These are phyloP conservation scores for Rhodotorula paludigena DNA, from an alignment of 768 basidiomycete species.

Conservation along the genomic window DNA sequence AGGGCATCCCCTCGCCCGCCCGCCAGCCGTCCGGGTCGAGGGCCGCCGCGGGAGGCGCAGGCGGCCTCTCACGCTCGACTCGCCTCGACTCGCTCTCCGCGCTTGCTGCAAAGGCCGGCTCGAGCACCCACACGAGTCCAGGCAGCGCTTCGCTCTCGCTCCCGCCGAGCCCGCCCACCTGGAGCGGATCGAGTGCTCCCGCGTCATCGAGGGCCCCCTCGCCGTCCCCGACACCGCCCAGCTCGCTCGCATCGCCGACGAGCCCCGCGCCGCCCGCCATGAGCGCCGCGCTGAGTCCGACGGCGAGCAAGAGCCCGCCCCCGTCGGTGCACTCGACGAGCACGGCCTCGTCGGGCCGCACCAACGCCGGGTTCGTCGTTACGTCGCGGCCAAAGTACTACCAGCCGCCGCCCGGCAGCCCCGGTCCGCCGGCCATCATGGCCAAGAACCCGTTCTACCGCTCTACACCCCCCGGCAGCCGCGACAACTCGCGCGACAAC, in stretches of 20 bases:
- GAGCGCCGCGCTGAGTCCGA: background rate
- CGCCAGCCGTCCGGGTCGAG: too few relatives aligned
- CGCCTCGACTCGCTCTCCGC: constrained; percentile 23
- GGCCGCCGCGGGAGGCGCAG: too few relatives aligned
- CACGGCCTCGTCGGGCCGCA: background rate
- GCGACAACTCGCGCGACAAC: constrained; percentile 5
- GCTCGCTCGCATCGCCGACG: too few relatives aligned
- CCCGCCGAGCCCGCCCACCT: too few relatives aligned
- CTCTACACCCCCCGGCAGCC: background rate
- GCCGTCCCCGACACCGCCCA: too few relatives aligned
- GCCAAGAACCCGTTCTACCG: background rate
- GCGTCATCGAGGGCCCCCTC: too few relatives aligned
- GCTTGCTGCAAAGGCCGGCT: constrained; percentile 10
- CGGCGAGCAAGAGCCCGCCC: background rate
- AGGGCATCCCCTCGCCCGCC: background rate
- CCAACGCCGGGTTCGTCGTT: constrained; percentile 27
- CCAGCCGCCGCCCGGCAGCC: constrained; percentile 9
- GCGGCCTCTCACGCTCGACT: constrained; percentile 9
- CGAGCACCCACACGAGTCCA: background rate
- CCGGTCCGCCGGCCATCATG: constrained; percentile 5
- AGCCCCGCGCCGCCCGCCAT: too few relatives aligned
- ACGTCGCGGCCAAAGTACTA: constrained; percentile 23
- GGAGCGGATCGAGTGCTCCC: too few relatives aligned
- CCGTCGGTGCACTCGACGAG: background rate
- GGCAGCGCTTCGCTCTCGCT: too few relatives aligned